Evolutionary conservation across 345 rosid genomes (phyloP).

Genomic region (Odontarrhena argentea): DNA sequence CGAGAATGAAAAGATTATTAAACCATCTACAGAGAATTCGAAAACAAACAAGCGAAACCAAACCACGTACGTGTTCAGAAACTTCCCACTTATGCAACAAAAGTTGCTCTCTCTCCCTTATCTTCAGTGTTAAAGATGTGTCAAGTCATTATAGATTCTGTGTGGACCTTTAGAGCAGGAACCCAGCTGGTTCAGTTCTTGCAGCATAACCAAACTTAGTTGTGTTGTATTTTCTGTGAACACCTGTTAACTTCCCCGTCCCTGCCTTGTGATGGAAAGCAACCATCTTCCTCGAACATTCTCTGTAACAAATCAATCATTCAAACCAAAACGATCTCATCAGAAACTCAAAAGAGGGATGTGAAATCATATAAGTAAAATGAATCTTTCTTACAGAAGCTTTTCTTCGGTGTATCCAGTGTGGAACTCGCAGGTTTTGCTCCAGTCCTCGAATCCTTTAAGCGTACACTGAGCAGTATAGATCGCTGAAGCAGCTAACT

Average conservation of each 20-base stretch:
- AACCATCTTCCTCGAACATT: constrained; percentile 83
- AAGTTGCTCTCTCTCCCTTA: constrained; percentile 21
- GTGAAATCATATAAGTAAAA: not conserved
- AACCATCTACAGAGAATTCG: not conserved
- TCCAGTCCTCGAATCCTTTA: constrained; percentile 48
- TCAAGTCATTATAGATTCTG: constrained; percentile 21
- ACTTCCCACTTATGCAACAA: constrained; percentile 18
- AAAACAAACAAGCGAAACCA: constrained; percentile 13
- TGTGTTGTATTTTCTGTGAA: constrained; percentile 75
- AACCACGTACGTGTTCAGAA: not conserved
- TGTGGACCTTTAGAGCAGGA: constrained; percentile 42
- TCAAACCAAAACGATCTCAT: not conserved
- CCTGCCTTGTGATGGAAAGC: constrained; percentile 75
- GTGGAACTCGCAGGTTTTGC: constrained; percentile 52
- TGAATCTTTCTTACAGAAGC: constrained; percentile 45
- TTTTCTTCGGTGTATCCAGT: constrained; percentile 51
- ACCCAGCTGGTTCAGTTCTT: constrained; percentile 61
- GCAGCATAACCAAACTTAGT: constrained; percentile 79
- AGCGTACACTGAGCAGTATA: constrained; percentile 62
- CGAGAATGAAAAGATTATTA: constrained; percentile 7
- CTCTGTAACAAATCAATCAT: constrained; percentile 46
- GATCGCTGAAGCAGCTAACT: constrained; percentile 68
- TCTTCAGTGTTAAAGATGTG: not conserved
- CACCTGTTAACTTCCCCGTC: constrained; percentile 81
- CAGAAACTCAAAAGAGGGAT: not conserved